A percentile compares a stretch with the other conserved stretches of the same genome.
Evolutionary conservation across 179 eudicot species (phyloP).

Genomic region (Actinidia arguta): DNA sequence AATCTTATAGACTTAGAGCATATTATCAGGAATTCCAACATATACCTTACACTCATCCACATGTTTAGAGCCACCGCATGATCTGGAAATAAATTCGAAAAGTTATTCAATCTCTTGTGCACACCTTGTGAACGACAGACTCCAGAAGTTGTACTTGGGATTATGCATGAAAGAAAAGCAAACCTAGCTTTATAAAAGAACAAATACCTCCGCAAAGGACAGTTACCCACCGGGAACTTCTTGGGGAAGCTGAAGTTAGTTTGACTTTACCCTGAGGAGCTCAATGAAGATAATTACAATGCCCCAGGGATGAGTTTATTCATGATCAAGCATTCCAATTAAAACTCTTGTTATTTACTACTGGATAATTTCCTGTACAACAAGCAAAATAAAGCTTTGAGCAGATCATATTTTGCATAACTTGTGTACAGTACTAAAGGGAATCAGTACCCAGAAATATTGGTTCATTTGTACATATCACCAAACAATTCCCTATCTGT

Average conservation of each 20-base stretch:
- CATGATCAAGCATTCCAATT: conserved; percentile 86
- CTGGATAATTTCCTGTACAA: conserved; percentile 78
- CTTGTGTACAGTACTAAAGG: too few relatives aligned
- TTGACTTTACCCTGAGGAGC: conserved; percentile 76
- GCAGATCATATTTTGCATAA: neutral
- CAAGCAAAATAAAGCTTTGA: neutral
- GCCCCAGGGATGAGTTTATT: conserved; percentile 98
- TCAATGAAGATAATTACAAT: conserved; percentile 89
- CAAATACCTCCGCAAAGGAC: neutral
- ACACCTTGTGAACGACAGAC: conserved; percentile 77
- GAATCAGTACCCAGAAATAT: neutral
- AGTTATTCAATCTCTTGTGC: conserved; percentile 91
- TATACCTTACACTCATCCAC: conserved; percentile 70
- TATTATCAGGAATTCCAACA: conserved; percentile 68
- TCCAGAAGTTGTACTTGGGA: conserved; percentile 87
- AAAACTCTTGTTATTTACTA: conserved; percentile 95
- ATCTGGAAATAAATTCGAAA: conserved; percentile 80
- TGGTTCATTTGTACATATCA: neutral
- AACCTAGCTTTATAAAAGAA: neutral
- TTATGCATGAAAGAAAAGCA: conserved; percentile 46
- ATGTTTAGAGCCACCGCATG: conserved; percentile 91
- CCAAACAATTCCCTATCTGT: neutral
- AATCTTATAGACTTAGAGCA: conserved; percentile 61
- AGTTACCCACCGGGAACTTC: neutral
- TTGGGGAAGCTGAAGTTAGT: neutral